These are phyloP conservation scores for Kuraishia borneana DNA, from an alignment of 805 yeast genomes.

Conservation along the genomic window DNA sequence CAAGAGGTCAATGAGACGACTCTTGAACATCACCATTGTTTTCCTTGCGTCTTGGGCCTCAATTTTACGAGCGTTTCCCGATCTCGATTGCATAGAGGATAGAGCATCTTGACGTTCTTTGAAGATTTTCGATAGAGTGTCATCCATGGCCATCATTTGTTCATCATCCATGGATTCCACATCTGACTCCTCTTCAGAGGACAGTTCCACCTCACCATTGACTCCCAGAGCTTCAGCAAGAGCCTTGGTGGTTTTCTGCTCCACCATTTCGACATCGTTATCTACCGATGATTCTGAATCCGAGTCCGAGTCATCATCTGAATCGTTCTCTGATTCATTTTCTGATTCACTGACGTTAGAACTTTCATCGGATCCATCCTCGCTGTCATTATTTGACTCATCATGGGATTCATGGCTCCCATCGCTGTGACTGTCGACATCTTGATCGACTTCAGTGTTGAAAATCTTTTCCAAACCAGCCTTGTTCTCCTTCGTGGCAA, in stretches of 20 bases:
- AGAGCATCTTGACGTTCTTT: constrained; percentile 68
- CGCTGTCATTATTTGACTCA: constrained; percentile 24
- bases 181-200: constrained; percentile 37
- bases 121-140: constrained; percentile 72
- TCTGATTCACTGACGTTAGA: constrained; percentile 23
- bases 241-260: constrained; percentile 43
- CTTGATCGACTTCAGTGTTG: constrained; percentile 37
- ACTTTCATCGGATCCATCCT: constrained; percentile 29
- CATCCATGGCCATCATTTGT: constrained; percentile 91
- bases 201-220: constrained; percentile 6
- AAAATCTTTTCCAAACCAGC: constrained; percentile 73
- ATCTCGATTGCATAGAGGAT: constrained; percentile 28
- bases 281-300: constrained; percentile 9
- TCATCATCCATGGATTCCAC: constrained; percentile 92
- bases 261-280: constrained; percentile 18
- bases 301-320: not conserved
- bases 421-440: constrained; percentile 29
- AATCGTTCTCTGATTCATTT: constrained; percentile 6
- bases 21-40: constrained; percentile 69
- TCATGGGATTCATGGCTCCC: constrained; percentile 23
- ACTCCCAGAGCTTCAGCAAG: constrained; percentile 65
- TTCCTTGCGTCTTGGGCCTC: constrained; percentile 75
- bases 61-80: constrained; percentile 55
- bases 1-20: constrained; percentile 65
- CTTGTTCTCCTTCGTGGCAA: constrained; percentile 62